Base-by-base conservation (phyloP, 2,329 filamentous ascomycete genomes). In the Epichloe sp. region DNA sequence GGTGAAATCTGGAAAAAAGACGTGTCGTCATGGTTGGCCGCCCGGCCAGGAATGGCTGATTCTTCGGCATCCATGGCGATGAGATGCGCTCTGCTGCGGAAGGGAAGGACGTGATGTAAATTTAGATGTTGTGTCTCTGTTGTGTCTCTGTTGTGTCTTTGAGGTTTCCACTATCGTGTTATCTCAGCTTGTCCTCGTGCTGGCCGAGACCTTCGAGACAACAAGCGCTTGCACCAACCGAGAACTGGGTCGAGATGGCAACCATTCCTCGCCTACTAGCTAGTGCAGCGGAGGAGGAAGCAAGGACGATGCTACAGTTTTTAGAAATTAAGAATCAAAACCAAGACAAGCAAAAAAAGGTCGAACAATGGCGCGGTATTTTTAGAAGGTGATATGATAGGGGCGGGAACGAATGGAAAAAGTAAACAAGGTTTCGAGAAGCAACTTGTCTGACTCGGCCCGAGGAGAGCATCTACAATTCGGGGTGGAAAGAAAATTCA, bases 101-200 rank as follows among this genome's bases (percentile, higher is more conserved):
- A 15, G 35, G 15, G 38, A 17, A 17, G 41, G 17, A 4, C 37
- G 26, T 12, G 14, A 21, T 44, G 31, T 23, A 43, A 36, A 49
- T 42, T 49, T n/a, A 49, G 38, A 31, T 26, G 23, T 6, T 35
- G 26, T 41, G 31, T 48, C 21, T 26, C 19, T 26, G 23, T 6
- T 35, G 26, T 41, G 31, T 48, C 21, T 26, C 19, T 38, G 12
- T 23, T 8, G 23, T 8, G 23, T 26, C 23, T 23, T 23, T 23
- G 23, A 26, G 14, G 10, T 14, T 8, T 21, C 12, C 21, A 23
- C 43, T 44, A 31, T 34, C 43, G 14, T 35, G 31, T 44, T 51
- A 49, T 52, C 54, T 56, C 54, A 52, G 53, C 52, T 52, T 50
- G 57, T 49, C 51, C 26, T 56, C 51, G 54, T 54, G 23, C 53